A percentile compares a stretch with the other conserved stretches of the same genome.
phyloP scores from a whole-genome alignment of 2,329 filamentous ascomycete genomes.

The Scopulariopsis brevicaulis region DNA sequence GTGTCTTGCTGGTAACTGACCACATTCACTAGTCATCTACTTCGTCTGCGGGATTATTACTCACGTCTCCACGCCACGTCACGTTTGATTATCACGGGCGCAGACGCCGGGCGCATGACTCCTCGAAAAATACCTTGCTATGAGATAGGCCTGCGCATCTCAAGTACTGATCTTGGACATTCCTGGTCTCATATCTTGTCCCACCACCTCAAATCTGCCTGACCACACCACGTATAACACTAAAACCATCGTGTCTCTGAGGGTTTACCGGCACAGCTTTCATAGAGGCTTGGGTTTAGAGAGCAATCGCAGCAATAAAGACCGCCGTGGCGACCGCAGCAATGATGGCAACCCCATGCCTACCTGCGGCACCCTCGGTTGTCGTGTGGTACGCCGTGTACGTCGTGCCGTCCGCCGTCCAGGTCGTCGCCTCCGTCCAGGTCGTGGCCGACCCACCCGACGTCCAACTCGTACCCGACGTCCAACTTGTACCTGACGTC shows the following conservation, averaged over 20 bases:
- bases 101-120: neutral
- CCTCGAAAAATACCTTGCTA: neutral
- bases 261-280: neutral
- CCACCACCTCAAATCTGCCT: neutral
- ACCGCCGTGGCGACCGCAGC: neutral
- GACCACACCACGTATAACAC: neutral
- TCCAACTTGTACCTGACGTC: too few relatives aligned
- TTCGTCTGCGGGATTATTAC: neutral
- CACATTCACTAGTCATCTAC: too few relatives aligned
- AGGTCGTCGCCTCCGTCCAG: too few relatives aligned
- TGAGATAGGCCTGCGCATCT: neutral
- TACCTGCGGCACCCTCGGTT: neutral
- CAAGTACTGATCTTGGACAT: neutral
- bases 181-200: neutral
- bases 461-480: too few relatives aligned
- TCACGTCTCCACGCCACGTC: neutral
- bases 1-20: too few relatives aligned
- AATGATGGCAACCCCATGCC: neutral
- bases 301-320: neutral
- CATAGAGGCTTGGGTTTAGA: neutral
- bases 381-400: neutral
- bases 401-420: neutral
- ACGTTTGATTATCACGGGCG: neutral
- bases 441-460: too few relatives aligned
- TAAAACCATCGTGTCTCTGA: neutral